Evolutionary conservation across 208 protist species (phyloP).

Genomic region (Leishmania braziliensis): DNA sequence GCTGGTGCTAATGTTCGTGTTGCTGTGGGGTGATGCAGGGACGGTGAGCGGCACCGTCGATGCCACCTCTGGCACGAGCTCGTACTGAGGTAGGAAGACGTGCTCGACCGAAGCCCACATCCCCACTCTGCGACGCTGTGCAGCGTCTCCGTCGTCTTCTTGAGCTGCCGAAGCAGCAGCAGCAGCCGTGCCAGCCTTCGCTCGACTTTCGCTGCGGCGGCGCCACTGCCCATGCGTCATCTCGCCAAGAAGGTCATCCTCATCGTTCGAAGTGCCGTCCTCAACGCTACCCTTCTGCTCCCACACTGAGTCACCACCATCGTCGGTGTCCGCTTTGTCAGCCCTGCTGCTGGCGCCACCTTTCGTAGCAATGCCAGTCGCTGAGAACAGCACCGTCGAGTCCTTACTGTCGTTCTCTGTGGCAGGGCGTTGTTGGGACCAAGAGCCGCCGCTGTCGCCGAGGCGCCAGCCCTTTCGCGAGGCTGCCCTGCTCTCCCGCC

Average conservation of each 20-base stretch:
- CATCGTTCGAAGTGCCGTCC: neutral
- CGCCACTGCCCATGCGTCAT: neutral
- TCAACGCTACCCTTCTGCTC: conserved; percentile 29
- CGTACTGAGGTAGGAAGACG: conserved; percentile 63
- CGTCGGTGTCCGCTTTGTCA: neutral
- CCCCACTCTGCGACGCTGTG: conserved; percentile 28
- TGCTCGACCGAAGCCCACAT: conserved; percentile 55
- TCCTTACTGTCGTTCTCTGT: neutral
- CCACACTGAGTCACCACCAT: conserved; percentile 16
- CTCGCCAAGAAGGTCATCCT: neutral
- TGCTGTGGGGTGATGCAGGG: conserved; percentile 16
- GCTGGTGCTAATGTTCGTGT: neutral
- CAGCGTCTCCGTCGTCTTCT: conserved; percentile 19
- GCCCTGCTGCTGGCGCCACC: neutral
- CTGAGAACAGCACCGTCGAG: neutral
- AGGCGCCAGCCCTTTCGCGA: neutral
- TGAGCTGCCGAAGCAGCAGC: neutral
- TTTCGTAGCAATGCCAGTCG: too few relatives aligned
- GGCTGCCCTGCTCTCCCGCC: neutral
- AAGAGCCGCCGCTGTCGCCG: neutral
- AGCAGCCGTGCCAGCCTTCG: neutral
- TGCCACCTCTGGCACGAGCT: conserved; percentile 33
- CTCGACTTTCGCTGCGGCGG: neutral
- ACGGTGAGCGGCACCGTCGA: conserved; percentile 22
- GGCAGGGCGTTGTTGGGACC: neutral